Evolutionary conservation across 495 filamentous ascomycete species (phyloP).

Genomic region (Terfezia claveryi): DNA sequence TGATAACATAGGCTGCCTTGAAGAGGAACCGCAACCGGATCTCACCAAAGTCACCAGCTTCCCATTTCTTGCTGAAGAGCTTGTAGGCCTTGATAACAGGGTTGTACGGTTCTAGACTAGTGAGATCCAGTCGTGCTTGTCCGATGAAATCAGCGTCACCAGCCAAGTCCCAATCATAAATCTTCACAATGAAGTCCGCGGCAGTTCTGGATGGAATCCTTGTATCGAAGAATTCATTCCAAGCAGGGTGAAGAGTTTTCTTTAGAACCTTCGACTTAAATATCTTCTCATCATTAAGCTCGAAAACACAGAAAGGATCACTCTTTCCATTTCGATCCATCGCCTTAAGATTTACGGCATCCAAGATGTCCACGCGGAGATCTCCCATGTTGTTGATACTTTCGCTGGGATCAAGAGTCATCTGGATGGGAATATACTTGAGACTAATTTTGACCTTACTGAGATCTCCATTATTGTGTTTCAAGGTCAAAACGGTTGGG

Average conservation of each 20-base stretch:
- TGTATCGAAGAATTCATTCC: slow-evolving; percentile 89
- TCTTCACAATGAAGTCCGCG: slow-evolving; percentile 60
- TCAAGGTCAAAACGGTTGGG: slow-evolving; percentile 58
- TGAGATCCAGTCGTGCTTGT: slow-evolving; percentile 52
- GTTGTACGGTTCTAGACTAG: slow-evolving; percentile 63
- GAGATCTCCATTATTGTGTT: slow-evolving; percentile 47
- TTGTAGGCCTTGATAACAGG: slow-evolving; percentile 46
- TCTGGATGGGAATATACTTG: slow-evolving; percentile 81
- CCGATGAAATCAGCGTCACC: slow-evolving; percentile 79
- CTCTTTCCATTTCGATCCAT: slow-evolving; percentile 91
- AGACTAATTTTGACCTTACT: slow-evolving; percentile 74
- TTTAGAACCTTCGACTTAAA: slow-evolving; percentile 88
- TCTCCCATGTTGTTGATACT: slow-evolving; percentile 97
- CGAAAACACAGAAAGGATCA: slow-evolving; percentile 91
- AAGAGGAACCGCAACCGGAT: slow-evolving; percentile 76
- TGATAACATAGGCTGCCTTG: slow-evolving; percentile 75
- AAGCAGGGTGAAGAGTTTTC: slow-evolving; percentile 83
- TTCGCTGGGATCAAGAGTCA: slow-evolving; percentile 82
- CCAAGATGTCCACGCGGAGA: slow-evolving; percentile 73
- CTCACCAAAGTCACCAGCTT: slow-evolving; percentile 70
- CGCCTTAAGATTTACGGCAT: slow-evolving; percentile 67
- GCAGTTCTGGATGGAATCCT: slow-evolving; percentile 61
- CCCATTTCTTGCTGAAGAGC: slow-evolving; percentile 74
- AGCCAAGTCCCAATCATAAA: slow-evolving; percentile 91
- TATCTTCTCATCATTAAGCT: slow-evolving; percentile 61